Percentiles rank a stretch among this genome's conserved stretches.
These are phyloP conservation scores for Zangia roseola DNA, from an alignment of 768 basidiomycete species.

Conservation along the genomic window DNA sequence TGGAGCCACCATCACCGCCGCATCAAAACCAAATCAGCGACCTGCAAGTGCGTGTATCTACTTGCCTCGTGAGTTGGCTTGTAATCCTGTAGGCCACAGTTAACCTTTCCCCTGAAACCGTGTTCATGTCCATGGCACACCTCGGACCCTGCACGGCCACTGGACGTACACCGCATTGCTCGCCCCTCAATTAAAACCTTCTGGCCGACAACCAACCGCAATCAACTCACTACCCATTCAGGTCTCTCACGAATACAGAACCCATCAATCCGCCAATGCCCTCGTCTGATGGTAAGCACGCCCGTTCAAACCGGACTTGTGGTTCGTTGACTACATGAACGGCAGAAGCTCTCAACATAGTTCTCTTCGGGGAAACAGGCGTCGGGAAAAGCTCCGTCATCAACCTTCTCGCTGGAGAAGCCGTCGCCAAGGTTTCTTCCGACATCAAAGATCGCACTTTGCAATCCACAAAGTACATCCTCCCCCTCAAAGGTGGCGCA, in stretches of 20 bases:
- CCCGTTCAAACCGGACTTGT: not conserved
- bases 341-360: conserved; percentile 21
- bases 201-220: conserved; percentile 7
- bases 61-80: not conserved
- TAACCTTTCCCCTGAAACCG: no score
- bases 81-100: conserved; percentile 18
- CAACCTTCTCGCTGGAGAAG: conserved; percentile 38
- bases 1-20: not conserved
- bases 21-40: not conserved
- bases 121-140: not conserved
- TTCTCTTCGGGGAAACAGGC: conserved; percentile 32
- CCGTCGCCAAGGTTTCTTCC: conserved; percentile 31
- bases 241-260: conserved; percentile 12
- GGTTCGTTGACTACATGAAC: conserved; percentile 1
- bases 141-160: conserved; percentile 1
- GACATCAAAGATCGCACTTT: conserved; percentile 36
- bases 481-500: conserved; percentile 2
- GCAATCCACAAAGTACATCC: conserved; percentile 24
- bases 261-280: conserved; percentile 12
- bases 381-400: conserved; percentile 45
- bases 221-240: not conserved
- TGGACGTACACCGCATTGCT: not conserved
- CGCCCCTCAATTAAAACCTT: not conserved
- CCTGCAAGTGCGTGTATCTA: conserved; percentile 20
- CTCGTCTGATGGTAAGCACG: conserved; percentile 16